These are phyloP conservation scores for Sporothrix protearum DNA, from an alignment of 2,329 filamentous ascomycete species.

Conservation along the genomic window DNA sequence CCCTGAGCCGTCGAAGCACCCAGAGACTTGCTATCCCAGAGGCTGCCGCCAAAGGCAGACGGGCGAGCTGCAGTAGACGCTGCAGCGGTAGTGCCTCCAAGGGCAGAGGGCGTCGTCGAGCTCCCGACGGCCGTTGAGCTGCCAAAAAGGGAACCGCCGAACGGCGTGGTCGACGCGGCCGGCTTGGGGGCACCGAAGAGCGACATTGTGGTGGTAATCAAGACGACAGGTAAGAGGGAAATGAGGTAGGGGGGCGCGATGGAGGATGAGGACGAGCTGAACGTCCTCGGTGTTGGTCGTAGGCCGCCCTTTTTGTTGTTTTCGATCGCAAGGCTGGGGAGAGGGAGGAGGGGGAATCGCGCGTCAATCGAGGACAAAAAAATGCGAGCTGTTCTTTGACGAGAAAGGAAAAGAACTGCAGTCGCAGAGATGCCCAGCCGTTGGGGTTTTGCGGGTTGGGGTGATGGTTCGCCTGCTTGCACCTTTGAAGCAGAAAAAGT, in stretches of 20 bases:
- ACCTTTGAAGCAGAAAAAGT: constrained; percentile 13
- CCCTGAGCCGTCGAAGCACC: constrained; percentile 2
- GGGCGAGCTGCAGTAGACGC: not conserved
- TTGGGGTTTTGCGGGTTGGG: not conserved
- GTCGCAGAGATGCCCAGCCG: constrained; percentile 9
- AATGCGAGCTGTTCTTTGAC: not conserved
- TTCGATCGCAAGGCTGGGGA: not conserved
- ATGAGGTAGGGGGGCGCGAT: not conserved
- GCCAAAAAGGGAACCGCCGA: constrained; percentile 25
- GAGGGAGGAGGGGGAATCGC: not conserved
- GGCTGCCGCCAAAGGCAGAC: constrained; percentile 26
- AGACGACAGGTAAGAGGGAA: not conserved
- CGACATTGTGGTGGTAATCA: constrained; percentile 19
- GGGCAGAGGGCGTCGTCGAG: not conserved
- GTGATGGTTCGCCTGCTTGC: not conserved
- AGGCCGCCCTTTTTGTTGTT: not conserved
- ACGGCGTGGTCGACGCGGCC: constrained; percentile 20
- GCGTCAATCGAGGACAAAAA: not conserved
- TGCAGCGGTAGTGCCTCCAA: not conserved
- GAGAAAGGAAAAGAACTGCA: not conserved
- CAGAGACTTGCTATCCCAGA: constrained; percentile 26
- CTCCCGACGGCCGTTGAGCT: constrained; percentile 12
- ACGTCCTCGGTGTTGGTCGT: not conserved
- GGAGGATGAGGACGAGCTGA: not conserved
- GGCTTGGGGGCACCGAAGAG: constrained; percentile 27